Conservation (phyloP, 148 eudicot species). For the Chenopodium quinoa region DNA sequence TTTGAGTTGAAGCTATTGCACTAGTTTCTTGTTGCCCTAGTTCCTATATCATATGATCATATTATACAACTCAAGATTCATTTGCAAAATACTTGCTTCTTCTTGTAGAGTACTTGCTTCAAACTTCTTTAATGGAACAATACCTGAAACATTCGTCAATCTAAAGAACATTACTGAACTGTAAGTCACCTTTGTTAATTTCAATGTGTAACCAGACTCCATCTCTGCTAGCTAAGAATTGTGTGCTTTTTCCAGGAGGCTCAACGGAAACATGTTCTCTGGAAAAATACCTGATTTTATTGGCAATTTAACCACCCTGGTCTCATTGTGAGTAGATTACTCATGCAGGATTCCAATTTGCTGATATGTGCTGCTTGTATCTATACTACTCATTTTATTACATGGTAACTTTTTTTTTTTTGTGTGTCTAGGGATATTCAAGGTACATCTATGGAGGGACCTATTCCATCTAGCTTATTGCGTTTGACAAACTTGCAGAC, state of each 20-base stretch:
- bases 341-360: not conserved
- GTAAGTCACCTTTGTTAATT: slow-evolving; percentile 41
- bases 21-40: no score
- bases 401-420: not conserved
- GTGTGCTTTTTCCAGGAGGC: slow-evolving; percentile 48
- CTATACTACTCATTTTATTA: not conserved
- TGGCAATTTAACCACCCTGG: slow-evolving; percentile 59
- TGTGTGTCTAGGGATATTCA: slow-evolving; percentile 52
- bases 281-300: slow-evolving; percentile 74
- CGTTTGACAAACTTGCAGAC: slow-evolving; percentile 39
- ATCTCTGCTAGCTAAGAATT: not conserved
- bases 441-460: slow-evolving; percentile 79
- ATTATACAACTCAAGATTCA: not conserved
- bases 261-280: slow-evolving; percentile 60
- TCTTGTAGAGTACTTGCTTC: slow-evolving; percentile 59
- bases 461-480: slow-evolving; percentile 62
- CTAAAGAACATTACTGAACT: slow-evolving; percentile 58
- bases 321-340: slow-evolving; percentile 46
- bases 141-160: slow-evolving; percentile 54
- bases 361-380: not conserved
- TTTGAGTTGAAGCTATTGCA: not conserved
- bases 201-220: not conserved
- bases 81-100: not conserved
- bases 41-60: not conserved
- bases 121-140: slow-evolving; percentile 63